Evolutionary conservation across 208 protist species (phyloP).

Genomic region (Acanthamoeba royreba): DNA sequence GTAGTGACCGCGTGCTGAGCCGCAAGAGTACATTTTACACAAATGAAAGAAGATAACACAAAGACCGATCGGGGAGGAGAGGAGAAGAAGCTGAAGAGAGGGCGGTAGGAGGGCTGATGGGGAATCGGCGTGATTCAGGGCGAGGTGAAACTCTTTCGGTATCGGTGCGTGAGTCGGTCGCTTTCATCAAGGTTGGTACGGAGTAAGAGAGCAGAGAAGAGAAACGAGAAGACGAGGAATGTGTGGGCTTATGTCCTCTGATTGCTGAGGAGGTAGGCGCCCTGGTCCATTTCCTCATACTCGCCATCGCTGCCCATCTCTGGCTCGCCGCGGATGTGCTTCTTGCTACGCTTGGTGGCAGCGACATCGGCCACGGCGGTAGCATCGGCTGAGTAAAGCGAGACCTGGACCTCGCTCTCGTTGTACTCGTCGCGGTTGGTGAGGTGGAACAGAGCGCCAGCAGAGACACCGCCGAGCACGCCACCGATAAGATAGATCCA

Average conservation of each 20-base stretch:
- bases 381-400: slow-evolving; percentile 30
- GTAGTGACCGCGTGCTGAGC: neutral
- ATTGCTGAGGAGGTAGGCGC: neutral
- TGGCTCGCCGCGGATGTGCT: slow-evolving; percentile 9
- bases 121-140: too few relatives aligned
- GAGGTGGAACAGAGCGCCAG: slow-evolving; percentile 15
- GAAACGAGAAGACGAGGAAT: too few relatives aligned
- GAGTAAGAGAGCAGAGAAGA: too few relatives aligned
- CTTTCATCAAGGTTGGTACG: too few relatives aligned
- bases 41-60: neutral
- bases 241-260: neutral
- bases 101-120: too few relatives aligned
- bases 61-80: neutral
- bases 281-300: slow-evolving; percentile 46
- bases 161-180: too few relatives aligned
- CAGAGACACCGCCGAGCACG: neutral
- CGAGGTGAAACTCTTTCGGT: too few relatives aligned
- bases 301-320: slow-evolving; percentile 24
- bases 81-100: neutral
- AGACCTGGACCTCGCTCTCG: slow-evolving; percentile 14
- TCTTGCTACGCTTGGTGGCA: slow-evolving; percentile 44
- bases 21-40: slow-evolving; percentile 6
- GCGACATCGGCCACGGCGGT: neutral
- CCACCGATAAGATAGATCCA: slow-evolving; percentile 29
- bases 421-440: neutral